phyloP scores from a whole-genome alignment of 129 eudicot genomes.

The Smallanthus sonchifolius region DNA sequence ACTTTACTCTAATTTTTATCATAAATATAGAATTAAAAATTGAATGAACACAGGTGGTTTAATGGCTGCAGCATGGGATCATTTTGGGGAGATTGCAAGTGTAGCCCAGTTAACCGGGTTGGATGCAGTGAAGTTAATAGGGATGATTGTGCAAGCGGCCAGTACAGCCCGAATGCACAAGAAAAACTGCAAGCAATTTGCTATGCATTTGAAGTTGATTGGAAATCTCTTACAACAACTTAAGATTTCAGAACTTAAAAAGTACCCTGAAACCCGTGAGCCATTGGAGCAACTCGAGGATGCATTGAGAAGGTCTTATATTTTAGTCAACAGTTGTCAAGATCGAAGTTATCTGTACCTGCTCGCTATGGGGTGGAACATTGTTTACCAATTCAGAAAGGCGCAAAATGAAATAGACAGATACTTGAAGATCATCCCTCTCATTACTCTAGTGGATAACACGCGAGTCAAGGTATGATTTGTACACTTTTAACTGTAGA shows the following conservation, averaged over 20 bases:
- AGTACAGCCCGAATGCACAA: constrained; percentile 85
- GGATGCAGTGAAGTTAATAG: constrained; percentile 67
- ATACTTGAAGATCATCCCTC: constrained; percentile 81
- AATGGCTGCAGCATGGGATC: constrained; percentile 55
- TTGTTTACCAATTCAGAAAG: constrained; percentile 26
- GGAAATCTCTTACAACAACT: constrained; percentile 72
- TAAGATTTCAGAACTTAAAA: constrained; percentile 67
- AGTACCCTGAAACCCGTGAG: constrained; percentile 77
- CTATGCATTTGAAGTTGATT: constrained; percentile 70
- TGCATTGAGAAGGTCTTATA: constrained; percentile 73
- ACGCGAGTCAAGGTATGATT: constrained; percentile 74
- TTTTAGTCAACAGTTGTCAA: constrained; percentile 79
- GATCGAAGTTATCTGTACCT: constrained; percentile 47
- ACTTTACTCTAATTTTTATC: too few species aligned
- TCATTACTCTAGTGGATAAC: constrained; percentile 78
- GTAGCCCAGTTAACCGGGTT: constrained; percentile 71
- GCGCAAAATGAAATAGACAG: constrained; percentile 39
- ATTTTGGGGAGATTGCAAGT: constrained; percentile 65
- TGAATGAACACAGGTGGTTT: background rate
- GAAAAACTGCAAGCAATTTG: constrained; percentile 80
- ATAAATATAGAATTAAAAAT: background rate
- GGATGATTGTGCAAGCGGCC: constrained; percentile 76
- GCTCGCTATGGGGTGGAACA: constrained; percentile 30
- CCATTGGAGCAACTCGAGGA: constrained; percentile 87
- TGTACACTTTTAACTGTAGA: background rate